Conservation (phyloP, 1,284 basidiomycete species). For the Entoloma clypeatum region DNA sequence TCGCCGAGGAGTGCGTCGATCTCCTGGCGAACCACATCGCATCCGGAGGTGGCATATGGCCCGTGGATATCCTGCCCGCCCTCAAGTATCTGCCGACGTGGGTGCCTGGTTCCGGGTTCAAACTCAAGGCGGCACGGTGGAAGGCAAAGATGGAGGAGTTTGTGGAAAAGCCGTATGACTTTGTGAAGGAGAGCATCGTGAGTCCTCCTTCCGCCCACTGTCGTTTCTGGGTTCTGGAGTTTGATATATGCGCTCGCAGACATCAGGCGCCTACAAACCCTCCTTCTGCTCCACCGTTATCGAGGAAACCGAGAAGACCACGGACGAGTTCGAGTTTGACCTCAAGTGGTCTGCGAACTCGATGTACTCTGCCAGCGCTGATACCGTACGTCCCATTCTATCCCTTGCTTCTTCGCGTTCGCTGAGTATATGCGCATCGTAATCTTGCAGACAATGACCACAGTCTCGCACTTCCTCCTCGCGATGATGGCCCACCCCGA, state of each 20-base stretch:
- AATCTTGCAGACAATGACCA: constrained; percentile 40
- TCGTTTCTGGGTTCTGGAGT: not conserved
- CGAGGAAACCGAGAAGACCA: constrained; percentile 37
- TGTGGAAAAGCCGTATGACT: constrained; percentile 60
- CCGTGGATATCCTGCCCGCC: constrained; percentile 58
- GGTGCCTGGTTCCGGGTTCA: constrained; percentile 40
- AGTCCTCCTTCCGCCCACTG: constrained; percentile 16
- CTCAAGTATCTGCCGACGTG: constrained; percentile 28
- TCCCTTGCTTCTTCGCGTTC: not conserved
- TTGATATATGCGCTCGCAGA: constrained; percentile 41
- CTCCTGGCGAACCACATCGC: constrained; percentile 60
- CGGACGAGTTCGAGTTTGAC: constrained; percentile 52
- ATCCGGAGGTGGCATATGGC: constrained; percentile 63
- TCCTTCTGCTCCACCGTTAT: constrained; percentile 64
- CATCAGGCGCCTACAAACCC: constrained; percentile 46
- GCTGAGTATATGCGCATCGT: not conserved
- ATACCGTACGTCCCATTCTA: constrained; percentile 44
- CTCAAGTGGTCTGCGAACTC: constrained; percentile 71
- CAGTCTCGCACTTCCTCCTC: constrained; percentile 53
- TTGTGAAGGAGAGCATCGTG: constrained; percentile 54
- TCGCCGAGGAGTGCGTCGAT: constrained; percentile 60
- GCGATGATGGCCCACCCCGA: constrained; percentile 54
- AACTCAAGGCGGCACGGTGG: constrained; percentile 56
- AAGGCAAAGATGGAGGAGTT: constrained; percentile 64
- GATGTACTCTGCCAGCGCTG: constrained; percentile 64